Percentiles rank a stretch among this genome's conserved stretches.
Conservation (phyloP, 2,329 filamentous ascomycete species). For the Arthrobotrys iridis region DNA sequence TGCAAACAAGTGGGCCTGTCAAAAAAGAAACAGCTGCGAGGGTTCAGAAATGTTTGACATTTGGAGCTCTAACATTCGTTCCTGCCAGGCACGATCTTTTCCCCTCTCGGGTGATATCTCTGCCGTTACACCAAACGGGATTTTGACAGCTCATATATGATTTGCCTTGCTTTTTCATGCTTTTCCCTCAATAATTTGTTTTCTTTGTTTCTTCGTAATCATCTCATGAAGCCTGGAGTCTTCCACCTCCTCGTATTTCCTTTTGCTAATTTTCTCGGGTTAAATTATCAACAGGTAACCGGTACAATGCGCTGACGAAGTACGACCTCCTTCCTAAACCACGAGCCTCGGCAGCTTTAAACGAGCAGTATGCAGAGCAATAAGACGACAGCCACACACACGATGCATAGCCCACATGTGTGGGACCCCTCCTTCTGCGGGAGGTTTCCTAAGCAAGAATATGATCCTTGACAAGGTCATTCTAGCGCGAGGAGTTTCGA, state of each 20-base stretch:
- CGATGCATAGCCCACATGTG: slow-evolving; percentile 18
- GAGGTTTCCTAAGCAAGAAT: slow-evolving; percentile 51
- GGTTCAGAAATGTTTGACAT: background rate
- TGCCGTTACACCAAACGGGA: slow-evolving; percentile 5
- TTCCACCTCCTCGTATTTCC: slow-evolving; percentile 9
- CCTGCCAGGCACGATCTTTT: slow-evolving; percentile 21
- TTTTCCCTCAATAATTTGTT: background rate
- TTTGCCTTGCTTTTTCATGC: background rate
- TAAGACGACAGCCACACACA: background rate
- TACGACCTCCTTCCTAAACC: slow-evolving; percentile 41
- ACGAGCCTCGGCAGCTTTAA: slow-evolving; percentile 36
- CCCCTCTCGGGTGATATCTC: slow-evolving; percentile 6
- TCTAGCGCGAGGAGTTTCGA: slow-evolving; percentile 23
- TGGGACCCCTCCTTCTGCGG: slow-evolving; percentile 31
- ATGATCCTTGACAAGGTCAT: slow-evolving; percentile 49
- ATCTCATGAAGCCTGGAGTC: background rate
- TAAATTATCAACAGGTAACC: slow-evolving; percentile 37
- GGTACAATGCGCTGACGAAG: slow-evolving; percentile 25
- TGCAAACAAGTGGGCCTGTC: slow-evolving; percentile 1
- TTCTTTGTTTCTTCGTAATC: background rate
- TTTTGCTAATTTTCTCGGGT: slow-evolving; percentile 36
- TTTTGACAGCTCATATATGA: slow-evolving; percentile 12
- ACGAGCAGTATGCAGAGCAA: slow-evolving; percentile 21
- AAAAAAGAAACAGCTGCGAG: background rate
- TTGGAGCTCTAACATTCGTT: slow-evolving; percentile 6